These are phyloP conservation scores for Cerioporus squamosus DNA, from an alignment of 1,284 basidiomycete species.

Conservation along the genomic window DNA sequence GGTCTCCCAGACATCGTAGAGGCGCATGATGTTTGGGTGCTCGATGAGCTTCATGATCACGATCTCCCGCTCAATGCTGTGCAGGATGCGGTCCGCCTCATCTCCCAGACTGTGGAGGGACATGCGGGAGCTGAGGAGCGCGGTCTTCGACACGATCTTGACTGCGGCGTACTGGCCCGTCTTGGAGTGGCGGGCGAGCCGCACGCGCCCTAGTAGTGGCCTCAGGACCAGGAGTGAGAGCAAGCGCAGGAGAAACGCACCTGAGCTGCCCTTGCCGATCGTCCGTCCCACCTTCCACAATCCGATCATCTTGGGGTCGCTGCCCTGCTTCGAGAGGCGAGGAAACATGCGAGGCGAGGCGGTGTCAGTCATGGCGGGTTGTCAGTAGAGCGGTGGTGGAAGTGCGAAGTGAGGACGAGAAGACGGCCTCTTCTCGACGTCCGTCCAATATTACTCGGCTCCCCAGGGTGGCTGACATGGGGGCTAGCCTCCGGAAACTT, in stretches of 20 bases:
- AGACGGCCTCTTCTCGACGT: too few relatives aligned
- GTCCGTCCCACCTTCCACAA: constrained; percentile 94
- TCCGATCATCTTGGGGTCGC: constrained; percentile 84
- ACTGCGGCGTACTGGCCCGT: constrained; percentile 93
- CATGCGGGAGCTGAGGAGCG: constrained; percentile 69
- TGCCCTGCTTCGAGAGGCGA: constrained; percentile 35
- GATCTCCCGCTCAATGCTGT: constrained; percentile 94
- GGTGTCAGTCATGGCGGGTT: constrained; percentile 8
- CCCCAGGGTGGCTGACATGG: too few relatives aligned
- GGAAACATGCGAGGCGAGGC: constrained; percentile 9
- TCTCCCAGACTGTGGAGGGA: constrained; percentile 74
- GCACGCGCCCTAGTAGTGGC: constrained; percentile 75
- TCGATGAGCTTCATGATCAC: constrained; percentile 99
- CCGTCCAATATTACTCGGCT: too few relatives aligned
- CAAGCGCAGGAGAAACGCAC: constrained; percentile 46
- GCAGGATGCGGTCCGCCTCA: constrained; percentile 67
- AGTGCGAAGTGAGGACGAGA: too few relatives aligned
- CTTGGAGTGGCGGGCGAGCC: constrained; percentile 86
- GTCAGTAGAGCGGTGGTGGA: background rate
- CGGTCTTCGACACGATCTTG: constrained; percentile 93
- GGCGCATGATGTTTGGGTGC: constrained; percentile 92
- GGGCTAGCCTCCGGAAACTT: too few relatives aligned
- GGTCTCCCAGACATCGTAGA: constrained; percentile 99
- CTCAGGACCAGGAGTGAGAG: background rate
- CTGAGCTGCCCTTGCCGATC: constrained; percentile 91